Base-by-base conservation (phyloP, 805 yeast genomes). In the Wickerhamiella cacticola region DNA sequence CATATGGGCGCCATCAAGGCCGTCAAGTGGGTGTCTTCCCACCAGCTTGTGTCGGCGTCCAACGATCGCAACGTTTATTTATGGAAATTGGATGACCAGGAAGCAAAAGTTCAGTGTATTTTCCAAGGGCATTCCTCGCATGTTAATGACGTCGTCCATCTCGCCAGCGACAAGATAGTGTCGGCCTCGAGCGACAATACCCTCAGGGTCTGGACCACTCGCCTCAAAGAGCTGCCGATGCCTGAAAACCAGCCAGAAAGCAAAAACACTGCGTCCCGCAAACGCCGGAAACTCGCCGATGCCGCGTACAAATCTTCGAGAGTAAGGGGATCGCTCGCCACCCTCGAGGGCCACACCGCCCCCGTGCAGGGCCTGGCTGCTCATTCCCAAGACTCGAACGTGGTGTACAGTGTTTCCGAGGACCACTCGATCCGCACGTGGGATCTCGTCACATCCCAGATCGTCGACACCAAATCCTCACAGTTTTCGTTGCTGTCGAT, bases 351-450 rank as follows among this genome's bases (percentile, higher is more conserved):
- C 22, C 97, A 89, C 63, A 63, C 75, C 15, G 86, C 80, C 31
- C 94, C 97, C 2, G 96, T 89, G 19, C 92, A 86, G 59, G 94
- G 75, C 33, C 82, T 85, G 21, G 71, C 76, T 12, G 85, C 87
- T 61, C 95, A 84, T 59, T 60, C 69, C 2, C 67, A 69, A 18
- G 97, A 89, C 63, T 53, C 72, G 40, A 75, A 94, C 0, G 95
- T 89, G 4, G 95, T 81, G 9, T 89, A 92, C 65, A 86, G 97
- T 0, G 95, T 84, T 1, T 82, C 96, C 5, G 96, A 87, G 63
- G 97, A 92, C 67, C 98, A 92, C 63, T 78, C 95, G 0, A 78
- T 92, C 54, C 82, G 83, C 59, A 92, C 98, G 0, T 92, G 97
- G 97, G 98, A 92, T 70, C 70, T 92, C 58, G 82, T 85, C 15